Evolutionary conservation across 2,329 filamentous ascomycete species (phyloP).

Genomic region (Xylariales sp.): DNA sequence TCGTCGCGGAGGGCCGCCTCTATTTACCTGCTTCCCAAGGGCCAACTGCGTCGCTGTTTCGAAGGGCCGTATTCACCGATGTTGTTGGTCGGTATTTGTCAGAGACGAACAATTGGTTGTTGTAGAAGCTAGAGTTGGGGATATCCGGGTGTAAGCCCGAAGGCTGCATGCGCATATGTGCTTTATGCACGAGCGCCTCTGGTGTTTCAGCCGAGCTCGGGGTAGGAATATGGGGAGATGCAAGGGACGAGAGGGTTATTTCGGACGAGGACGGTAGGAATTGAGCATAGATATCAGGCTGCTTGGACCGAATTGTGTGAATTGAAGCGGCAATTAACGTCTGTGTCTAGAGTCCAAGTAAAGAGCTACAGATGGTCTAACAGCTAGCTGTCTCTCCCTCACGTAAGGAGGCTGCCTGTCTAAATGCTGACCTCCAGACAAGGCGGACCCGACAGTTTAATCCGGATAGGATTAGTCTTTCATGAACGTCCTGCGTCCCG

Average conservation of each 20-base stretch:
- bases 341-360: background rate
- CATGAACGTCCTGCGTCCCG: background rate
- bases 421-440: background rate
- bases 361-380: too few relatives aligned
- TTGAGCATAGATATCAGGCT: background rate
- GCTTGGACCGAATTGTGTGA: background rate
- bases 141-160: conserved; percentile 39
- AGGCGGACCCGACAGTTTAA: background rate
- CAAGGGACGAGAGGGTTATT: background rate
- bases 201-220: background rate
- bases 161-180: conserved; percentile 1
- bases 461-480: background rate
- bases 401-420: background rate
- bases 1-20: background rate
- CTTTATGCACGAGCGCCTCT: background rate
- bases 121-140: conserved; percentile 38
- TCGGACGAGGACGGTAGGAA: too few relatives aligned
- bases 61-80: too few relatives aligned
- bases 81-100: conserved; percentile 3
- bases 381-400: too few relatives aligned
- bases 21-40: conserved; percentile 3
- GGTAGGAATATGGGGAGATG: too few relatives aligned
- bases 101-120: background rate
- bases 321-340: background rate
- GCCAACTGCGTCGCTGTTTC: background rate